Conservation (phyloP, 2,329 filamentous ascomycete species). For the Exophiala alcalophila region DNA sequence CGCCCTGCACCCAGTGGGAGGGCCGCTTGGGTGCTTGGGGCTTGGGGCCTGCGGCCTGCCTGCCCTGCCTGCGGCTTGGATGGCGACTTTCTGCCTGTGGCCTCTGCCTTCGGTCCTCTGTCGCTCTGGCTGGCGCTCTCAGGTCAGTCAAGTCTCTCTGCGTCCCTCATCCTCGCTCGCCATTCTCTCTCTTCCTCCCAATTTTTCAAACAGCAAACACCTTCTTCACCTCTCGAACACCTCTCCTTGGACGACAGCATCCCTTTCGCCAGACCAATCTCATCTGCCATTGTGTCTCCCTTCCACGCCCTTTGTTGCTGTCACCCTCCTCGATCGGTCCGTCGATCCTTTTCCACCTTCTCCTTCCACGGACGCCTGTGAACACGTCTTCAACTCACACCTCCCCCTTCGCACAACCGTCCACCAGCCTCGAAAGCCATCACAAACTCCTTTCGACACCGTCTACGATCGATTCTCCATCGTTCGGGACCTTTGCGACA, state of each 20-base stretch:
- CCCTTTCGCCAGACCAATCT: constrained; percentile 1
- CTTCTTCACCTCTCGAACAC: constrained; percentile 12
- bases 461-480: not conserved
- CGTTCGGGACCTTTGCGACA: constrained; percentile 15
- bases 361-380: constrained; percentile 6
- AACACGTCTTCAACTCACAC: constrained; percentile 15
- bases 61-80: constrained; percentile 11
- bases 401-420: not conserved
- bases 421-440: not conserved
- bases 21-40: too few species aligned
- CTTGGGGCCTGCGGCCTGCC: too few species aligned
- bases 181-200: constrained; percentile 14
- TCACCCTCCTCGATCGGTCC: constrained; percentile 1
- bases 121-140: constrained; percentile 9
- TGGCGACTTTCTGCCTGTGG: too few species aligned
- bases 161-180: constrained; percentile 23
- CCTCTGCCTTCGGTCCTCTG: too few species aligned
- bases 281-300: constrained; percentile 4
- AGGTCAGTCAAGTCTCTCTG: constrained; percentile 11
- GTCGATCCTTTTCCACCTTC: constrained; percentile 6
- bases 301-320: constrained; percentile 7
- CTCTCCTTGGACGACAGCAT: constrained; percentile 1
- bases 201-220: constrained; percentile 9
- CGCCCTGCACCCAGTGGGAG: too few species aligned
- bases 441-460: not conserved